Base-by-base conservation (phyloP, 2,329 filamentous ascomycete genomes). In the Pyricularia pennisetigena region DNA sequence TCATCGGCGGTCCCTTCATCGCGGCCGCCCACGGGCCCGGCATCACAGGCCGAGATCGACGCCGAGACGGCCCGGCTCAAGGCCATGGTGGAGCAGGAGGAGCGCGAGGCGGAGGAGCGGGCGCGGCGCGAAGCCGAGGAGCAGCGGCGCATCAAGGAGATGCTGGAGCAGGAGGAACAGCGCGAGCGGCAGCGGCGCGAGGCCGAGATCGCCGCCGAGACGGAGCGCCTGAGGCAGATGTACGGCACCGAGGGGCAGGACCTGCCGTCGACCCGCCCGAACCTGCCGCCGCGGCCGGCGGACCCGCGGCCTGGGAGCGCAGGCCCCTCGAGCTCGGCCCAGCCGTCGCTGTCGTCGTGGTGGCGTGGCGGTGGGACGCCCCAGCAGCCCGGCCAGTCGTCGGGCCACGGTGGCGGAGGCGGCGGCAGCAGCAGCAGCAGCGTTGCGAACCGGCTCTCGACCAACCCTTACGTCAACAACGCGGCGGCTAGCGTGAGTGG, bases 1-100 rank as follows among this genome's bases (percentile, higher is more conserved):
- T 29, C 59, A n/a, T 10, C 29, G 2, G 5, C 63, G 26, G 4
- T 23, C 3, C 32, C 32, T 12, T 16, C 63, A 32, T 14, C 63
- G 1, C 9, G 24, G 20, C 72, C 68, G 29, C 72, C 68, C 20
- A 70, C 68, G 62, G 76, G 78, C 26, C 68, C 74, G 20, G 70
- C 75, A 57, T 77, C 75, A 49, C 75, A 80, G 29, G 76, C 77
- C 66, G 81, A 82, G 64, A 82, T 92, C 12, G 88, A 97, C 49
- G 86, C 87, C 62, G 94, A 97, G 78, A 97, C 93, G 0, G 89
- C 89, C 72, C 85, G 93, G 0, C 79, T 97, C 8, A 81, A 84
- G 72, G 82, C 81, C 49, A 78, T 86, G 75, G 81, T 86, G 9
- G 84, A 83, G 74, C 49, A 59, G 54, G 65, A 49, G 12, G 65